Base-by-base conservation (phyloP, 2,329 filamentous ascomycete genomes). In the Xylaria sp. region DNA sequence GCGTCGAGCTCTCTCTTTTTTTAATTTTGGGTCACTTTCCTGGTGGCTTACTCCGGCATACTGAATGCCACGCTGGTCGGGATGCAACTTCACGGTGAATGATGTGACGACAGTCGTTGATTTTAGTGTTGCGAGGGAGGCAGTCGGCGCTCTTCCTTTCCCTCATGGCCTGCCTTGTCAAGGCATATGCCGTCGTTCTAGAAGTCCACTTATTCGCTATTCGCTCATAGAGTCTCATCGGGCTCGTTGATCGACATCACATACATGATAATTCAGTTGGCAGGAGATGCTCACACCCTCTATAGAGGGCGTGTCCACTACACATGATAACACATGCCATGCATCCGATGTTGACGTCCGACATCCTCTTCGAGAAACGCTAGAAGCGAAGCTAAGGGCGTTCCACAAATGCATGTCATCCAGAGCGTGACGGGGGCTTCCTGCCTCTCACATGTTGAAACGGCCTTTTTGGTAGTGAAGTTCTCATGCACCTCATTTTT, bases 131-230 rank as follows among this genome's bases (percentile, higher is more conserved):
- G 56, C 48, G 54, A 49, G 33, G 20, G 40, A 31, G 38, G 46
- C 48, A 60, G 54, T 61, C 64, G 61, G 57, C 20, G 42, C 28
- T 20, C 51, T 61, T 53, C 36, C 56, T 64, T 42, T 61, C 3
- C 44, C 9, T 62, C 44, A 53, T 62, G 65, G 56, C 67, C 60
- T 70, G 67, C 67, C 67, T 44, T 67, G 65, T 67, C 65, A 58
- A 60, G 67, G 57, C 60, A 67, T 64, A 38, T 65, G 60, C 63
- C 36, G 60, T 51, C 57, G 49, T 65, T 60, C 51, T 62, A 54
- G 48, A 61, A 65, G 57, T 42, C 59, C 64, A 56, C 42, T 48
- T 62, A 28, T 42, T 31, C 10, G 23, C 42, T 62, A 28, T 42
- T 31, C 10, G 23, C 42, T 48, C 36, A 26, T 56, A 58, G 67